phyloP scores from a whole-genome alignment of 345 rosid genomes.

The Anacardium occidentale region DNA sequence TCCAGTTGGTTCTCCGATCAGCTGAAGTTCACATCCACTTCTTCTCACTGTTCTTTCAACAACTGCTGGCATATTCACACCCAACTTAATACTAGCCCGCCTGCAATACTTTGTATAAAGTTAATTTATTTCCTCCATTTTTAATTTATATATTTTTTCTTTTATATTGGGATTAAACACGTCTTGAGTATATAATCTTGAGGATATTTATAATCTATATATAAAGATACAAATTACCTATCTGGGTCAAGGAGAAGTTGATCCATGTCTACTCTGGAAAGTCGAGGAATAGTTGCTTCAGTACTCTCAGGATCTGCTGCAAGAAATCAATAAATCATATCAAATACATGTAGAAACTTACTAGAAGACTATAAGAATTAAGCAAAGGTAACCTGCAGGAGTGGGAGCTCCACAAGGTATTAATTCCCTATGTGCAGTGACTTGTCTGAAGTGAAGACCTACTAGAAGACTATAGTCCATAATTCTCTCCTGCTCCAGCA shows the following conservation, averaged over 20 bases:
- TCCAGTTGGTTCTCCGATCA: constrained; percentile 74
- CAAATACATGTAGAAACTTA: no score
- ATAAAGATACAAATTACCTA: constrained; percentile 25
- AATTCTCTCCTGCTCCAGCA: constrained; percentile 89
- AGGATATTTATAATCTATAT: not conserved
- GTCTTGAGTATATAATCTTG: no score
- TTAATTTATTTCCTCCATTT: not conserved
- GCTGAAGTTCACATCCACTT: constrained; percentile 52
- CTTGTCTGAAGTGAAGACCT: constrained; percentile 84
- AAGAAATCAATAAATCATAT: no score
- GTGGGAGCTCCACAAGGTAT: constrained; percentile 59
- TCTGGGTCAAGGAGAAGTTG: constrained; percentile 51
- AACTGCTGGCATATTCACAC: constrained; percentile 72
- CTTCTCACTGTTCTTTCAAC: constrained; percentile 73
- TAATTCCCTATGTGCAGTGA: constrained; percentile 55
- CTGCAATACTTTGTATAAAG: constrained; percentile 31
- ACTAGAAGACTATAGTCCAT: constrained; percentile 97
- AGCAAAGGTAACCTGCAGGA: constrained; percentile 33
- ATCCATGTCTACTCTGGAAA: constrained; percentile 54
- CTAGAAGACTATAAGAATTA: no score
- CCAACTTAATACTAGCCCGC: constrained; percentile 76
- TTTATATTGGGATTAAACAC: no score
- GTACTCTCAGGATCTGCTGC: constrained; percentile 30
- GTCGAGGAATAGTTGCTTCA: constrained; percentile 33
- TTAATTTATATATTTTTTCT: no score